These are phyloP conservation scores for Pleurotus tuoliensis DNA, from an alignment of 768 basidiomycete genomes.

Conservation along the genomic window DNA sequence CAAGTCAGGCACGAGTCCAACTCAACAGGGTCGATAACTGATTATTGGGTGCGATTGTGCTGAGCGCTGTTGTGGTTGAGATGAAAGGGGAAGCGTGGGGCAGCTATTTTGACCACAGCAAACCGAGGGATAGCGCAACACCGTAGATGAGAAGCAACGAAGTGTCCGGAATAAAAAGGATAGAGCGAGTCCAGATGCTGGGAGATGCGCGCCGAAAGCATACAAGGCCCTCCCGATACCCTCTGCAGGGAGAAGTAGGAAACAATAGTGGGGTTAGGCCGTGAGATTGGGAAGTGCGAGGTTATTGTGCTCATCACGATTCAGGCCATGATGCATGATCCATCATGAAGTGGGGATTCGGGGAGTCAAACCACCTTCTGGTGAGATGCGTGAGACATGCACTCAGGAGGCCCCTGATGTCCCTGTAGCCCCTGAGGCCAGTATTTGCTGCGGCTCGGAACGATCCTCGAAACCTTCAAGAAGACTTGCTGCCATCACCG, in stretches of 20 bases:
- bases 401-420: too few species aligned
- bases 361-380: too few species aligned
- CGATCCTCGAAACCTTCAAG: too few species aligned
- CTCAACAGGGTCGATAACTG: not conserved
- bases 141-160: not conserved
- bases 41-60: not conserved
- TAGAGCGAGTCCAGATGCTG: not conserved
- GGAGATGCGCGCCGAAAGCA: not conserved
- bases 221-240: not conserved
- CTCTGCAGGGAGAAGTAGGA: not conserved
- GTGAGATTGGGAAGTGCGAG: not conserved
- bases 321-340: too few species aligned
- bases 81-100: not conserved
- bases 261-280: not conserved
- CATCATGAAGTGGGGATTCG: too few species aligned
- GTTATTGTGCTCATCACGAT: not conserved
- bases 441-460: too few species aligned
- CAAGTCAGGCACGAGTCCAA: not conserved
- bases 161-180: not conserved
- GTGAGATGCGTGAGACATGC: too few species aligned
- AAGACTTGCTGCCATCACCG: too few species aligned
- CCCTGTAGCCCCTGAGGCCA: too few species aligned
- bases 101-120: not conserved
- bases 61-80: not conserved
- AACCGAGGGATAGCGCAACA: not conserved